phyloP scores from a whole-genome alignment of 192 early-diverging fungal genomes.

The Coemansia sp. region DNA sequence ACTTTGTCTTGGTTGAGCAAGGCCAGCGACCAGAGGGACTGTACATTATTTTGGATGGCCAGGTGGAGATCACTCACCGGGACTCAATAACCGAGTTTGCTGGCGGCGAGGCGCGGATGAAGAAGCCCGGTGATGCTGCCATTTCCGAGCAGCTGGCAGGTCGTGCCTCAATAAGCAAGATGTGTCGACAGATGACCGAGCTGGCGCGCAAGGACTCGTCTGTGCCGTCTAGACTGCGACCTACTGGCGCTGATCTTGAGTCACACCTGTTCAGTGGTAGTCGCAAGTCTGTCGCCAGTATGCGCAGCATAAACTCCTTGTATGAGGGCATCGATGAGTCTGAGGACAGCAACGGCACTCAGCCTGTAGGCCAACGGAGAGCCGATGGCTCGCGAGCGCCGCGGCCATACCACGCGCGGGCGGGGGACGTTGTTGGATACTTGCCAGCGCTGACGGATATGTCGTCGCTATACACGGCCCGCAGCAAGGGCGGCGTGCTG shows the following conservation, averaged over 20 bases:
- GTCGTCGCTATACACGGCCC: conserved; percentile 82
- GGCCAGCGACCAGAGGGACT: conserved; percentile 82
- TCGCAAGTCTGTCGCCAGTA: not conserved
- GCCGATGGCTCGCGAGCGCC: conserved; percentile 27
- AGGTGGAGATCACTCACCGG: conserved; percentile 60
- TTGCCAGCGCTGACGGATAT: conserved; percentile 88
- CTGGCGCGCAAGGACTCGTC: conserved; percentile 24
- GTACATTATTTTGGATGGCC: conserved; percentile 91
- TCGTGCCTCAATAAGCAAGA: conserved; percentile 21
- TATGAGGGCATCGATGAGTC: not conserved
- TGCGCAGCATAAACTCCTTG: not conserved
- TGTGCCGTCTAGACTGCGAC: not conserved
- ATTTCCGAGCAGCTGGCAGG: not conserved
- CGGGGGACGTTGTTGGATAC: conserved; percentile 92
- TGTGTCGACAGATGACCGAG: conserved; percentile 33
- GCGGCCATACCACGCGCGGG: conserved; percentile 67
- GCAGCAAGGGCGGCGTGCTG: conserved; percentile 72
- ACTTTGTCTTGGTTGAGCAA: conserved; percentile 72
- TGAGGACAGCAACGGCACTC: conserved; percentile 9
- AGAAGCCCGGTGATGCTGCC: not conserved
- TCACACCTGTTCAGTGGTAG: not conserved
- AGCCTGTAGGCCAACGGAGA: not conserved
- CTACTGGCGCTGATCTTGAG: not conserved
- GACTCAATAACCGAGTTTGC: conserved; percentile 47
- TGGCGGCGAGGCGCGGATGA: conserved; percentile 15